These are phyloP conservation scores for Claviceps humidiphila DNA, from an alignment of 2,329 filamentous ascomycete genomes.

Conservation along the genomic window DNA sequence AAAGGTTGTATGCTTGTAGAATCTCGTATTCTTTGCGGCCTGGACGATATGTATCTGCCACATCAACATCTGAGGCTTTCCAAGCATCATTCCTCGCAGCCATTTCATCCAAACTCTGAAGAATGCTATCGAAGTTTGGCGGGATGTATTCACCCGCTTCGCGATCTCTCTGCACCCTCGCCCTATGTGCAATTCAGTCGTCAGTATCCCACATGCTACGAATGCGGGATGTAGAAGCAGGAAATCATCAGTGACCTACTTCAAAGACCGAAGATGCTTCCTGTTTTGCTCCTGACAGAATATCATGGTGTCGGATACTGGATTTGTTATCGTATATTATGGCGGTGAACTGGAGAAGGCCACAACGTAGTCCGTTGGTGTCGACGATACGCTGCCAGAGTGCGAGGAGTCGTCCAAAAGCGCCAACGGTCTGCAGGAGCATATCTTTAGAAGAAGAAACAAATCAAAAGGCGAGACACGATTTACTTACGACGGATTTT, in stretches of 20 bases:
- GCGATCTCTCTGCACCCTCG: conserved; percentile 2
- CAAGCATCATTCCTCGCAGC: conserved; percentile 3
- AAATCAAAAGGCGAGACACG: neutral
- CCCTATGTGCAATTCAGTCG: neutral
- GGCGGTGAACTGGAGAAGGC: neutral
- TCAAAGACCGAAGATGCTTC: conserved; percentile 3
- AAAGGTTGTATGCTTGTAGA: conserved; percentile 1
- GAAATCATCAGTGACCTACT: neutral
- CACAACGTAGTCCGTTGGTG: neutral
- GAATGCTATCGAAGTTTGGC: conserved; percentile 3
- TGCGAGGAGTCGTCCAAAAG: neutral
- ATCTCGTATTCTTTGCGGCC: conserved; percentile 6
- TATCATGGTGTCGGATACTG: neutral
- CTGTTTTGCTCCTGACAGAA: conserved; percentile 3
- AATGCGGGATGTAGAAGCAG: neutral
- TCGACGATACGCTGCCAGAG: neutral
- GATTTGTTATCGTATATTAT: neutral
- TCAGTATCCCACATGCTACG: neutral
- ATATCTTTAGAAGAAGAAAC: neutral
- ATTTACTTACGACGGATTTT: neutral
- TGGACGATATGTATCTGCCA: neutral
- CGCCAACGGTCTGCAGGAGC: neutral
- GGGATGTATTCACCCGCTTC: conserved; percentile 4
- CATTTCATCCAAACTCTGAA: conserved; percentile 5
- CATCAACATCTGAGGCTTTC: neutral